Base-by-base conservation (phyloP, 208 protist species). In the Leishmania aethiopica region DNA sequence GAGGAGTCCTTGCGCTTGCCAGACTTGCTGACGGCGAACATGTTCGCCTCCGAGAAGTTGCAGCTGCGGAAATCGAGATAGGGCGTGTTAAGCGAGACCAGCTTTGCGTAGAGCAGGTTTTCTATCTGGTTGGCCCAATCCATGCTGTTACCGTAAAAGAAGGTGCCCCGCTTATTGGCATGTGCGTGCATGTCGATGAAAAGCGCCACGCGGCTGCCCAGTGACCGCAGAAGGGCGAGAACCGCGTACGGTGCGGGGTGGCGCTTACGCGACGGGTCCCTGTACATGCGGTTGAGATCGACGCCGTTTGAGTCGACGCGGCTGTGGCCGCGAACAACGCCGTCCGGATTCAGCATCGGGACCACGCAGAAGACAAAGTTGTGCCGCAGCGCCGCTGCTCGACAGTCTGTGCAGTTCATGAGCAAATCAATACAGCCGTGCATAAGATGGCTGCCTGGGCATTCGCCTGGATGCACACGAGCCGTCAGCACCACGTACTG, bases 111-210 rank as follows among this genome's bases (percentile, higher is more conserved):
- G 10, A 98, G 88, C 7, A 99, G 79, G 62, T 88, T 96, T 70
- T 97, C 88, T 45, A 97, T 80, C 82, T 97, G 90, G 42, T 89
- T 85, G 37, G 77, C 79, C 5, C 88, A 80, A 32, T 88, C 72
- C 87, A 98, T 92, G 51, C 86, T 88, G 82, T 99, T 99, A 72
- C 97, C 98, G 81, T 98, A 99, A 51, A 99, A 95, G 86, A 99
- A 99, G 57, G 91, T 94, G 62, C 98, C 97, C 35, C 94, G 80
- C 77, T 97, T 96, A 86, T 94, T 98, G 40, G 98, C 96, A 87
- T 99, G 98, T 2, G 95, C 97, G 84, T 99, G 98, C 87, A 98
- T 96, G 85, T 99, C 98, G 51, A 99, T 85, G 86, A 94, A 98
- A 60, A 98, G 80, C 11, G 88, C 79, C 8, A 99, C 84, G 47